phyloP scores from a whole-genome alignment of 169 alveolate genomes.

The Plasmodium berghei region DNA sequence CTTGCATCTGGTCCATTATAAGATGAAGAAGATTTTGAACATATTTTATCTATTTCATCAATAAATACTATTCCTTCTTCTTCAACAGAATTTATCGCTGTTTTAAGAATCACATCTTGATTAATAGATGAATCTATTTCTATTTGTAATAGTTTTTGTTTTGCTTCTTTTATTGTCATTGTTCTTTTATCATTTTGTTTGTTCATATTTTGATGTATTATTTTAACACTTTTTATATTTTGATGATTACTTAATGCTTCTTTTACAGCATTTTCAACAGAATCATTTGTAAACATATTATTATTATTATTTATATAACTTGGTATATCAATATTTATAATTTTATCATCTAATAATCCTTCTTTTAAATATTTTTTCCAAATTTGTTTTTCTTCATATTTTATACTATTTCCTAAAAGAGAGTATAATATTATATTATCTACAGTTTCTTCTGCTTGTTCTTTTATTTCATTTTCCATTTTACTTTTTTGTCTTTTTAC shows the following conservation, averaged over 20 bases:
- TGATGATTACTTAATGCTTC: slow-evolving; percentile 74
- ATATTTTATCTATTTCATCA: slow-evolving; percentile 93
- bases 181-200: slow-evolving; percentile 76
- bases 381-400: slow-evolving; percentile 80
- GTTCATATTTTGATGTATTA: slow-evolving; percentile 55
- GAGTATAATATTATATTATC: slow-evolving; percentile 83
- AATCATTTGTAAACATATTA: slow-evolving; percentile 56
- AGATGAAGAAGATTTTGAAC: slow-evolving; percentile 78
- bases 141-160: slow-evolving; percentile 76
- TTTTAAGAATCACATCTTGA: slow-evolving; percentile 82
- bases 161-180: slow-evolving; percentile 81
- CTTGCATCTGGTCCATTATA: slow-evolving; percentile 89
- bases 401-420: slow-evolving; percentile 77
- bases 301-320: slow-evolving; percentile 32
- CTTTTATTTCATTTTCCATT: slow-evolving; percentile 75
- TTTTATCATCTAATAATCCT: slow-evolving; percentile 84
- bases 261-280: slow-evolving; percentile 65
- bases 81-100: slow-evolving; percentile 86
- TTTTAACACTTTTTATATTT: slow-evolving; percentile 68
- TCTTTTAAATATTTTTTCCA: slow-evolving; percentile 83
- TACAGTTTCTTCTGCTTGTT: slow-evolving; percentile 81
- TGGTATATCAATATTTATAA: slow-evolving; percentile 82
- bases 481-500: slow-evolving; percentile 66
- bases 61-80: slow-evolving; percentile 92
- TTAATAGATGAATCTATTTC: slow-evolving; percentile 74